phyloP scores from a whole-genome alignment of 176 grass and related monocot species.

The Pontederia paniculata region DNA sequence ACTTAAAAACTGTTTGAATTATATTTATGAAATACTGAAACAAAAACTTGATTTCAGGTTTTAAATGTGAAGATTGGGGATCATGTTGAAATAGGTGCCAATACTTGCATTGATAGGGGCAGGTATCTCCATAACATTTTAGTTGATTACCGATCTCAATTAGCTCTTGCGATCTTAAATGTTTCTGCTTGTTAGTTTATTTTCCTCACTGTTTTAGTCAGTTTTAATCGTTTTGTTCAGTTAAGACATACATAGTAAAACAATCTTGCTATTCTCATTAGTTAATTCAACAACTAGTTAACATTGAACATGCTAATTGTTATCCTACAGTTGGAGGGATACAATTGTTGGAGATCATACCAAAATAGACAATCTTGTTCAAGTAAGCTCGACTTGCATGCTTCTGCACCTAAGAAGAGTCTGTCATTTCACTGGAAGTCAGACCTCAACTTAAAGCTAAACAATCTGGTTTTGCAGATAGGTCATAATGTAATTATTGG shows the following conservation, averaged over 20 bases:
- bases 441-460: neutral
- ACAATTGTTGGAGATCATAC: slow-evolving; percentile 70
- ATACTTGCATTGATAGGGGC: slow-evolving; percentile 89
- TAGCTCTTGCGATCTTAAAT: too few species aligned
- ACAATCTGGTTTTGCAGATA: slow-evolving; percentile 45
- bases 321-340: slow-evolving; percentile 66
- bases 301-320: neutral
- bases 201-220: too few species aligned
- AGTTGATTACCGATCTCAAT: neutral
- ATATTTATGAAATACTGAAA: neutral
- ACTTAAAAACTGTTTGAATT: neutral
- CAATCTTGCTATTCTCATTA: neutral
- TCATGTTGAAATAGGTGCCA: slow-evolving; percentile 89
- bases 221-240: neutral
- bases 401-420: neutral
- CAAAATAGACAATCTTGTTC: slow-evolving; percentile 95
- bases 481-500: slow-evolving; percentile 84
- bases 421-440: neutral
- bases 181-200: too few species aligned
- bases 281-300: too few species aligned
- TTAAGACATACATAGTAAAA: neutral
- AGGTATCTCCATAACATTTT: slow-evolving; percentile 32
- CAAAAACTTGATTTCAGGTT: slow-evolving; percentile 22
- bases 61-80: slow-evolving; percentile 48
- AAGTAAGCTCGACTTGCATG: slow-evolving; percentile 25